A percentile compares a stretch with the other conserved stretches of the same genome.
Evolutionary conservation across 805 yeast species (phyloP).

Genomic region (Hanseniaspora thailandica): DNA sequence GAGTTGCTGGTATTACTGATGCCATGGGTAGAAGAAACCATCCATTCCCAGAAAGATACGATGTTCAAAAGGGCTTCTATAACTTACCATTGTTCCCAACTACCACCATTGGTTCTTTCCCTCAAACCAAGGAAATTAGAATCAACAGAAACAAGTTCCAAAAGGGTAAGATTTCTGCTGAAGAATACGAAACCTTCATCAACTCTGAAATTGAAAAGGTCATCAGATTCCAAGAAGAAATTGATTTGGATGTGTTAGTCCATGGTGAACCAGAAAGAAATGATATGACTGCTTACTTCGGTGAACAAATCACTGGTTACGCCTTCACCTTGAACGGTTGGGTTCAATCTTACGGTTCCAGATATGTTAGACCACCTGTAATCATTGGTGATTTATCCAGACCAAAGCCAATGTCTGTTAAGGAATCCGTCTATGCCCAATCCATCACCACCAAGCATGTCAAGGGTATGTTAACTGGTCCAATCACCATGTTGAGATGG

Average conservation of each 20-base stretch:
- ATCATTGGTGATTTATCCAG: slow-evolving; percentile 98
- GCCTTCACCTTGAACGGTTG: slow-evolving; percentile 98
- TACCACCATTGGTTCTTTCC: slow-evolving; percentile 99
- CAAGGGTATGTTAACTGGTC: slow-evolving; percentile 99
- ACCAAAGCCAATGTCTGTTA: slow-evolving; percentile 96
- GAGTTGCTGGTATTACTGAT: slow-evolving; percentile 67
- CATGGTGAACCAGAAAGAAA: slow-evolving; percentile 99
- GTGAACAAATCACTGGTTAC: slow-evolving; percentile 96
- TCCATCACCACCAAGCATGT: slow-evolving; percentile 88
- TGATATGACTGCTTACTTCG: slow-evolving; percentile 99
- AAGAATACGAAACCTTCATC: slow-evolving; percentile 91
- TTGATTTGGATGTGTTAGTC: slow-evolving; percentile 94
- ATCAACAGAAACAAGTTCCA: slow-evolving; percentile 94
- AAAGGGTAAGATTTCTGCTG: slow-evolving; percentile 92
- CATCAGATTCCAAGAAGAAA: slow-evolving; percentile 97
- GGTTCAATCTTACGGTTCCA: slow-evolving; percentile 99
- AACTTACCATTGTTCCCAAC: slow-evolving; percentile 99
- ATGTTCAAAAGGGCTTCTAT: slow-evolving; percentile 73
- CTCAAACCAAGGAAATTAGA: slow-evolving; percentile 99
- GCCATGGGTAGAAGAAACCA: slow-evolving; percentile 72
- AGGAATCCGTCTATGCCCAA: slow-evolving; percentile 98
- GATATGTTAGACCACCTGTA: slow-evolving; percentile 99
- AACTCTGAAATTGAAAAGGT: slow-evolving; percentile 92
- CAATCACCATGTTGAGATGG: slow-evolving; percentile 99
- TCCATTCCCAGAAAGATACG: slow-evolving; percentile 78